Evolutionary conservation across 2,329 filamentous ascomycete species (phyloP).

Genomic region (Zasmidium angulare): DNA sequence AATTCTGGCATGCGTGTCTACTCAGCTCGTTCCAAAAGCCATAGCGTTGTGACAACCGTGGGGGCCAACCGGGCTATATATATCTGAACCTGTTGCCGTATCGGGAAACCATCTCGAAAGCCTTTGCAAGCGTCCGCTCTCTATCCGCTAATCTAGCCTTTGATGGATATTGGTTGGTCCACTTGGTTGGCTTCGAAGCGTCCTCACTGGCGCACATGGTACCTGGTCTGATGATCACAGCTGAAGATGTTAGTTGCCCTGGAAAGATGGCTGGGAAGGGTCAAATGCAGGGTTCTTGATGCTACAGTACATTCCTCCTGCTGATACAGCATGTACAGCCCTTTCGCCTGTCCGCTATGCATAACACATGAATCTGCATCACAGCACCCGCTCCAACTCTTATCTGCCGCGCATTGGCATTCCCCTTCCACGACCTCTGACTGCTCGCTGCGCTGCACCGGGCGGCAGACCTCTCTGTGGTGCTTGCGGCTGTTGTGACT

Average conservation of each 20-base stretch:
- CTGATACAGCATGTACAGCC: constrained; percentile 1
- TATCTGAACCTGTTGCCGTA: background rate
- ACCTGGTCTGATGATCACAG: background rate
- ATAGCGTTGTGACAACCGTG: background rate
- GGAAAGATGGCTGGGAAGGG: background rate
- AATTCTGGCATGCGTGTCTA: too few species aligned
- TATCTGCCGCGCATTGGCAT: constrained; percentile 61
- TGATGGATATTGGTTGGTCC: too few species aligned
- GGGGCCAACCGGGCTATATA: background rate
- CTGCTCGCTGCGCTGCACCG: constrained; percentile 78
- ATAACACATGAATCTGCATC: background rate
- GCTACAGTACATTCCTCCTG: background rate
- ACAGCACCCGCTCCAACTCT: constrained; percentile 22
- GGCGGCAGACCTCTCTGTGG: constrained; percentile 65
- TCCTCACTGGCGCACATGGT: background rate
- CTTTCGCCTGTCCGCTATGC: constrained; percentile 4
- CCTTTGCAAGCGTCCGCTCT: background rate
- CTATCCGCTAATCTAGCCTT: background rate
- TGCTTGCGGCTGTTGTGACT: constrained; percentile 80
- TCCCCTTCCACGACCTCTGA: constrained; percentile 80
- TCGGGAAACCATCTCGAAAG: background rate
- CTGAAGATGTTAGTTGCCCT: background rate
- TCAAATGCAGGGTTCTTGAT: background rate
- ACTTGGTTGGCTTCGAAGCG: too few species aligned
- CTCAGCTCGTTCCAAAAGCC: background rate